phyloP scores from a whole-genome alignment of 176 grass and related monocot genomes.

The Raddia guianensis region DNA sequence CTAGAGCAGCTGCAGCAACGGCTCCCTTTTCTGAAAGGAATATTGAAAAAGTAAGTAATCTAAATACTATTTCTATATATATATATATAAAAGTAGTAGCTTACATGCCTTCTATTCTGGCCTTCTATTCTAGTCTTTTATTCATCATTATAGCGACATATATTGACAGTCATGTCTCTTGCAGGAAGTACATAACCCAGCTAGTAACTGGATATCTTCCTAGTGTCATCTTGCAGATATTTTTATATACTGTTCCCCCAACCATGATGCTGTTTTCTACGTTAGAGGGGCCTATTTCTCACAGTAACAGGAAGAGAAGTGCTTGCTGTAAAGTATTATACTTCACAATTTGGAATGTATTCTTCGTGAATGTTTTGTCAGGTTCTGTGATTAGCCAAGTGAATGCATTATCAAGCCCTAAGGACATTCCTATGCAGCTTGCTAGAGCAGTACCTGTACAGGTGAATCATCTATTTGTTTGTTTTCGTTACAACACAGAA shows the following conservation, averaged over 20 bases:
- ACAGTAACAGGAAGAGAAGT: constrained; percentile 90
- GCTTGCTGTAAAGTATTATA: constrained; percentile 81
- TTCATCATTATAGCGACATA: constrained; percentile 20
- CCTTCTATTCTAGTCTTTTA: constrained; percentile 23
- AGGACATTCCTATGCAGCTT: constrained; percentile 70
- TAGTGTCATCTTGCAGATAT: constrained; percentile 83
- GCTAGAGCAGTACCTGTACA: constrained; percentile 83
- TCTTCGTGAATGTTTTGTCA: constrained; percentile 86
- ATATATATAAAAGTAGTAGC: too few species aligned
- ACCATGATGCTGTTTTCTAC: constrained; percentile 85
- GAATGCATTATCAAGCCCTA: constrained; percentile 70
- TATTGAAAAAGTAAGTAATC: constrained; percentile 73
- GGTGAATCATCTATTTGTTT: constrained; percentile 49
- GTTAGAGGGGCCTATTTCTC: constrained; percentile 86
- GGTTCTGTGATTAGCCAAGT: constrained; percentile 75
- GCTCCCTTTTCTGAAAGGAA: constrained; percentile 72
- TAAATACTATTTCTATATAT: too few species aligned
- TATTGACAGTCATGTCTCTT: constrained; percentile 34
- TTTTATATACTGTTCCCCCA: constrained; percentile 76
- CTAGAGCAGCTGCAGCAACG: constrained; percentile 73
- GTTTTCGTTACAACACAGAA: constrained; percentile 25
- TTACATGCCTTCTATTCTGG: not conserved
- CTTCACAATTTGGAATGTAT: constrained; percentile 97
- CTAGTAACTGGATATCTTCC: constrained; percentile 94
- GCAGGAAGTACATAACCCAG: constrained; percentile 69